Evolutionary conservation across 163 green algal genomes (phyloP), one percentile per base, ranked within the genome.

Genomic region (Chlamydomonas reinhardtii): DNA sequence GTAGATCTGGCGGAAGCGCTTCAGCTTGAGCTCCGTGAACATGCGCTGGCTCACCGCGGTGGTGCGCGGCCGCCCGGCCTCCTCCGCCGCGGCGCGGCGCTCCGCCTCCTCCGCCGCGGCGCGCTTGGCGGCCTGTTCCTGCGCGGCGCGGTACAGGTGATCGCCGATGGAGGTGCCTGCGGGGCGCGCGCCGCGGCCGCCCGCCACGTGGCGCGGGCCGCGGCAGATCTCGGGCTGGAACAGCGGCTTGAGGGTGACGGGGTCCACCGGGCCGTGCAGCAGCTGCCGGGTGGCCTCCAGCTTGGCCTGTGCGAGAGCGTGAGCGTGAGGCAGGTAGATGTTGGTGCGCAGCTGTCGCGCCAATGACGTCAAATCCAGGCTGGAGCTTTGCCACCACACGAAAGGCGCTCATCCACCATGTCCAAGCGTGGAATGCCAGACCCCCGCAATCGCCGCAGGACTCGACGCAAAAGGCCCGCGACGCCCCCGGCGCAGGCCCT

Each of bases 1-100:
- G 78, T 96, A 97, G 80, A 97, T 94, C 90, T 97, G 93, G 31
- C 64, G 72, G 89, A 97, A 95, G 76, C 94, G 90, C 80, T 92
- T 94, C n/a, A 84, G 37, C 70, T 94, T 92, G 48, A 96, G 89
- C 31, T 73, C 32, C 43, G 84, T 84, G 32, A 94, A 90, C 69
- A 96, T 73, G 59, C 80, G 65, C 75, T 90, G 74, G 88, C 91
- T 93, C 43, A 75, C 89, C 56, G 22, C 79, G 0, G 72, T 68
- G 22, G 72, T 64, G 72, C 62, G 73, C 56, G n/a, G 69, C 5
- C 62, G 37, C 15, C 37, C 32, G 3, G 82, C 75, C 66, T 90
- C 85, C 43, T 93, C 87, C 4, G 56, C 66, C 62, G 90, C 88
- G 14, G 80, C 88, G 35, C 88, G 81, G 2, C 64, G 68, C 82